These are phyloP conservation scores for Beauveria sp. DNA, from an alignment of 2,329 filamentous ascomycete species.

Conservation along the genomic window DNA sequence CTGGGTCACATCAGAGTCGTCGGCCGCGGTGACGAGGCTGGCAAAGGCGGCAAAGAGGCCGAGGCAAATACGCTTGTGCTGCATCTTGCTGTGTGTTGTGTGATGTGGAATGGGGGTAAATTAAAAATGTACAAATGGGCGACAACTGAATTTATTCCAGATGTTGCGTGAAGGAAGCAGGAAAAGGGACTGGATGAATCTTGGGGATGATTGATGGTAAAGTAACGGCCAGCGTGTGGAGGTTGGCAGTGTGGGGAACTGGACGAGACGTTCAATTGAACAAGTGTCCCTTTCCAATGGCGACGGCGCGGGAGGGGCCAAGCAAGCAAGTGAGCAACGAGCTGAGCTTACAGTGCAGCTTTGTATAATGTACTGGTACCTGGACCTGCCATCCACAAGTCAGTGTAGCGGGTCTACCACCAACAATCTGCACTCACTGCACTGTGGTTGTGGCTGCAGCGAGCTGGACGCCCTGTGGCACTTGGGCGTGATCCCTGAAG, in stretches of 20 bases:
- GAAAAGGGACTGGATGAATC: constrained; percentile 14
- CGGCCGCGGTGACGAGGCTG: constrained; percentile 48
- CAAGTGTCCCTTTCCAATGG: constrained; percentile 33
- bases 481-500: too few species aligned
- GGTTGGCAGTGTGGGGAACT: constrained; percentile 20
- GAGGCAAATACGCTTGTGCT: constrained; percentile 42
- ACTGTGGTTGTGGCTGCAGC: too few species aligned
- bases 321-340: not conserved
- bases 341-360: too few species aligned
- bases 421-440: too few species aligned
- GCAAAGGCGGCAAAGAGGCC: constrained; percentile 49
- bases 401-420: too few species aligned
- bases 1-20: constrained; percentile 72
- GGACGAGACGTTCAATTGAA: constrained; percentile 30
- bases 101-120: constrained; percentile 6
- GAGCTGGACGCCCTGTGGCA: too few species aligned
- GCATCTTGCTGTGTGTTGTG: constrained; percentile 32
- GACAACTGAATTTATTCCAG: constrained; percentile 15
- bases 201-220: constrained; percentile 15
- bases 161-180: constrained; percentile 11
- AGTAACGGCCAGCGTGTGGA: constrained; percentile 18
- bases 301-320: not conserved
- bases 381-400: too few species aligned
- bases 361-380: too few species aligned
- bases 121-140: constrained; percentile 14